Evolutionary conservation across 768 basidiomycete species (phyloP).

Genomic region (Pleurotus tuber-regium): DNA sequence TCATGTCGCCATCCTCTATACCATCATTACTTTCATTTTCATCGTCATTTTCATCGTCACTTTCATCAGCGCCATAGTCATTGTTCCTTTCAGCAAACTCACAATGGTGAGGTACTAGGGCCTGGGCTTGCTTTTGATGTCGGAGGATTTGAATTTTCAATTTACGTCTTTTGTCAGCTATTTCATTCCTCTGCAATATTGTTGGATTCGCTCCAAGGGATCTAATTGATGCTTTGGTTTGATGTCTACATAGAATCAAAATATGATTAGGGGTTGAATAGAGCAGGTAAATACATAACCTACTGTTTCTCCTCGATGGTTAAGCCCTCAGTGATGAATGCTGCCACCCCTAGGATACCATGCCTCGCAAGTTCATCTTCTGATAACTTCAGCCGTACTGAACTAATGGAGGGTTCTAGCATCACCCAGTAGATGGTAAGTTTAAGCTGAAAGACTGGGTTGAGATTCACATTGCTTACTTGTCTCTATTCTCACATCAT

Average conservation of each 20-base stretch:
- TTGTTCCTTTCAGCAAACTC: background rate
- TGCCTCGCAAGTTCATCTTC: background rate
- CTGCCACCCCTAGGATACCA: background rate
- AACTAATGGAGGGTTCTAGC: background rate
- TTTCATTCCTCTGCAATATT: background rate
- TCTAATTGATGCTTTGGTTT: background rate
- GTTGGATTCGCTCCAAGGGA: background rate
- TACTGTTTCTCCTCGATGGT: slow-evolving; percentile 3
- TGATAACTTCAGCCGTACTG: background rate
- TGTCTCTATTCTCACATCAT: background rate
- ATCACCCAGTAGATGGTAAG: background rate
- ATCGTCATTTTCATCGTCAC: background rate
- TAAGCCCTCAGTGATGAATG: background rate
- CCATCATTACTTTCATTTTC: background rate
- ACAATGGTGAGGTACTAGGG: background rate
- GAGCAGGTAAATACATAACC: background rate
- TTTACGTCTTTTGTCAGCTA: background rate
- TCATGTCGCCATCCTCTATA: background rate
- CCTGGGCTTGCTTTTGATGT: background rate
- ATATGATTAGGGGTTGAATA: background rate
- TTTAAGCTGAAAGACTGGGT: background rate
- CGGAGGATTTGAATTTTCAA: background rate
- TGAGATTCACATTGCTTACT: background rate
- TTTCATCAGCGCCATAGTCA: background rate
- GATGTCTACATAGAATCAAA: background rate